phyloP scores from a whole-genome alignment of 805 yeast species.

The Kodamaea laetipori region DNA sequence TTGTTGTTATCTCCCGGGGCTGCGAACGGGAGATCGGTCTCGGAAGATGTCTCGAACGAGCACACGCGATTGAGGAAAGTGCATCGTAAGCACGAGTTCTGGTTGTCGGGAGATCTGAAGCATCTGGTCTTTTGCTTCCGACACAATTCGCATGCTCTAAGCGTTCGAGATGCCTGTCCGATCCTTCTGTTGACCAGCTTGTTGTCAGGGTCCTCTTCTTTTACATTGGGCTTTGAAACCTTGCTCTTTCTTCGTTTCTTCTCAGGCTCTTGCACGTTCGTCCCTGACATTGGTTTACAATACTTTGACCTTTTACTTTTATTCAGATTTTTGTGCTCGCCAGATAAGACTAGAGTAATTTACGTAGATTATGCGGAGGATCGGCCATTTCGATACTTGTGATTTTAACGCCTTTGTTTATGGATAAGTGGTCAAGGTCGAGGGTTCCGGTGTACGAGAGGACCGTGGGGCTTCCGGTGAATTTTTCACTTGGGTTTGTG shows the following conservation, averaged over 20 bases:
- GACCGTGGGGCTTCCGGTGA: not conserved
- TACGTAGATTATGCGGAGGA: not conserved
- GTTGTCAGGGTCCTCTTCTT: constrained; percentile 1
- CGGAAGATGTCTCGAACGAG: constrained; percentile 42
- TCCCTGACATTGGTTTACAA: not conserved
- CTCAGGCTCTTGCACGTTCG: not conserved
- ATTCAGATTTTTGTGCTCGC: not conserved
- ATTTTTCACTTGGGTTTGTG: not conserved
- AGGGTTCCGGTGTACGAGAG: constrained; percentile 28
- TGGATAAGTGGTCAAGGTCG: constrained; percentile 34
- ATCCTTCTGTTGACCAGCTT: constrained; percentile 12
- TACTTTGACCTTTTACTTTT: not conserved
- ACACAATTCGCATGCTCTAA: constrained; percentile 57
- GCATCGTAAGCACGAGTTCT: constrained; percentile 59
- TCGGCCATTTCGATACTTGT: constrained; percentile 2
- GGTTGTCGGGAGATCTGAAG: constrained; percentile 50
- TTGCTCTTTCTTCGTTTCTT: constrained; percentile 5
- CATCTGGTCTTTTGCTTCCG: constrained; percentile 64
- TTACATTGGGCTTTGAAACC: too few species aligned
- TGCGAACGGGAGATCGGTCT: constrained; percentile 8
- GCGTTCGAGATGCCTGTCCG: constrained; percentile 42
- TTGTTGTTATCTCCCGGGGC: constrained; percentile 17
- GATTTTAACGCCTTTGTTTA: constrained; percentile 36
- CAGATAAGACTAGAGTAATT: constrained; percentile 1
- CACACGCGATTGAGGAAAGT: constrained; percentile 53